Evolutionary conservation across 2,329 filamentous ascomycete species (phyloP).

Genomic region (Drechslerella dactyloides): DNA sequence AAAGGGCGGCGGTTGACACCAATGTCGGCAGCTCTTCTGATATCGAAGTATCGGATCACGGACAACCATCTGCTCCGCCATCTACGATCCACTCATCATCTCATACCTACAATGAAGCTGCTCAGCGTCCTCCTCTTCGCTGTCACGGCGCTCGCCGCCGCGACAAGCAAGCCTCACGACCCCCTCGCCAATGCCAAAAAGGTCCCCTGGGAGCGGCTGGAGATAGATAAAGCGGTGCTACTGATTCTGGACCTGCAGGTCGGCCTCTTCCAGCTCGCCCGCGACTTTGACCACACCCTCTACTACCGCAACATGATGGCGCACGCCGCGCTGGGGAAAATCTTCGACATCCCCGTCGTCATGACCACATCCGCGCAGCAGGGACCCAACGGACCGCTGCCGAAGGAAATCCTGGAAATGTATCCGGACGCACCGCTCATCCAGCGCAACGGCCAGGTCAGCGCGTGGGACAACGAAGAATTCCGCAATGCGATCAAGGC

Average conservation of each 20-base stretch:
- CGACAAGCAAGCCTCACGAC: conserved; percentile 42
- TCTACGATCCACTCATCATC: neutral
- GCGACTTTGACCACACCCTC: conserved; percentile 70
- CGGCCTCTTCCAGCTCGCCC: conserved; percentile 66
- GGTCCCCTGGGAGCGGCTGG: conserved; percentile 56
- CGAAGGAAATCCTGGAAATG: conserved; percentile 72
- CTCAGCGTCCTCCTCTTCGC: conserved; percentile 48
- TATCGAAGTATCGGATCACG: too few species aligned
- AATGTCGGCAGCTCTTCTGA: too few species aligned
- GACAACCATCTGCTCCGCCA: neutral
- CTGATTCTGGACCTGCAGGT: conserved; percentile 68
- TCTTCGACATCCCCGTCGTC: conserved; percentile 72
- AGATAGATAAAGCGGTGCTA: conserved; percentile 60
- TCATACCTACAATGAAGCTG: conserved; percentile 54
- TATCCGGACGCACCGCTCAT: conserved; percentile 72
- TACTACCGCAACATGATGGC: conserved; percentile 73
- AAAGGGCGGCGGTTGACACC: too few species aligned
- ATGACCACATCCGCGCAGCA: conserved; percentile 73
- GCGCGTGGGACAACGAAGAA: conserved; percentile 76
- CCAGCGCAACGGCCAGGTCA: conserved; percentile 72
- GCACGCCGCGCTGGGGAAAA: conserved; percentile 69
- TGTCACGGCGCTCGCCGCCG: conserved; percentile 49
- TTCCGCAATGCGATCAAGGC: conserved; percentile 71
- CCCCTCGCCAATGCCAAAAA: conserved; percentile 36
- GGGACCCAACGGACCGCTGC: conserved; percentile 74